A percentile compares a stretch with the other conserved stretches of the same genome.
These are phyloP conservation scores for Petunia hybrid DNA, from an alignment of 305 asterid species.

Conservation along the genomic window DNA sequence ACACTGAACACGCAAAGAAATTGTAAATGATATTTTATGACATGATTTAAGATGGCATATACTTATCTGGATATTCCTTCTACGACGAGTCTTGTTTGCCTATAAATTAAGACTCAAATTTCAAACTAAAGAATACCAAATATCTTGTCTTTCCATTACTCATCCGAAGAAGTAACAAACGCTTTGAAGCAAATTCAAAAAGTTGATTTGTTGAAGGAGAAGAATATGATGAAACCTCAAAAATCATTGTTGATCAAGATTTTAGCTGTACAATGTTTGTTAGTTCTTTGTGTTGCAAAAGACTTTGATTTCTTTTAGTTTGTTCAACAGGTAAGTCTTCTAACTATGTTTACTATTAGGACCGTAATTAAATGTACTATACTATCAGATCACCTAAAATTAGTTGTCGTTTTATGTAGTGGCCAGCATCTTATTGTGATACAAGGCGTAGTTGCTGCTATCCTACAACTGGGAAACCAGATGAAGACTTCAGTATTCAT, in stretches of 20 bases:
- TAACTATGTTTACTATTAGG: neutral
- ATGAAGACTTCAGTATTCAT: conserved; percentile 76
- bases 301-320: conserved; percentile 87
- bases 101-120: conserved; percentile 36
- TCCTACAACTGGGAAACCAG: conserved; percentile 78
- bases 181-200: conserved; percentile 7
- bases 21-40: neutral
- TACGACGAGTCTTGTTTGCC: neutral
- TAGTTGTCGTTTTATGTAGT: conserved; percentile 39
- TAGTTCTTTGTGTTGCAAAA: conserved; percentile 47
- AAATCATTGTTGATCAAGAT: conserved; percentile 43
- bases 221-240: conserved; percentile 34
- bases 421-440: conserved; percentile 85
- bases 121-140: neutral
- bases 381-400: neutral
- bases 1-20: neutral
- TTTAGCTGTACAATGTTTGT: conserved; percentile 49
- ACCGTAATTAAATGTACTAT: neutral
- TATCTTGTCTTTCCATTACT: neutral
- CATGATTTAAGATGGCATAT: conserved; percentile 20
- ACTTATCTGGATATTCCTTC: conserved; percentile 32
- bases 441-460: conserved; percentile 72
- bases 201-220: neutral
- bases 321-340: conserved; percentile 67
- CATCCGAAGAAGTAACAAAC: neutral